Conservation (phyloP, 2,329 filamentous ascomycete genomes). For the Colletotrichum paranaense region DNA sequence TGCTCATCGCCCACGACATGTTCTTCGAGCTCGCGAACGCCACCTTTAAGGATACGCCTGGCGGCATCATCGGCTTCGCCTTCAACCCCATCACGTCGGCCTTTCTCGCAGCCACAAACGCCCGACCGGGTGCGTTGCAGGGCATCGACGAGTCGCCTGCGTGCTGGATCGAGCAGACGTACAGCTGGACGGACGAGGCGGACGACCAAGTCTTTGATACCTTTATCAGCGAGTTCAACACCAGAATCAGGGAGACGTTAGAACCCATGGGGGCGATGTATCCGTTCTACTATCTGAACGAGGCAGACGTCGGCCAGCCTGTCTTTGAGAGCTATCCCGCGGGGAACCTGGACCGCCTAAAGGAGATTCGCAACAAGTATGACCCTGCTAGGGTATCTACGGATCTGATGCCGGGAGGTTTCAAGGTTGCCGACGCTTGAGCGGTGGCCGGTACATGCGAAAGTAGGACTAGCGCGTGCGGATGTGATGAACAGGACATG, state of each 20-base stretch:
- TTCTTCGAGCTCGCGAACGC: not conserved
- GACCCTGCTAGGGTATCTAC: not conserved
- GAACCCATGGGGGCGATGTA: not conserved
- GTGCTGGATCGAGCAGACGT: not conserved
- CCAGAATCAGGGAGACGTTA: not conserved
- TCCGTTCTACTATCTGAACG: constrained; percentile 15
- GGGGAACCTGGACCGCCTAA: constrained; percentile 1
- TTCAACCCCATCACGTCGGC: constrained; percentile 10
- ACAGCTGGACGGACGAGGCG: constrained; percentile 3
- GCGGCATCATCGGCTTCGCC: not conserved
- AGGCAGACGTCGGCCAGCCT: constrained; percentile 7
- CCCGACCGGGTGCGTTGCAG: not conserved
- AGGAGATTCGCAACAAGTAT: not conserved
- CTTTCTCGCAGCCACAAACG: not conserved
- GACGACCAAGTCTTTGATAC: not conserved
- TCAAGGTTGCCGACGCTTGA: not conserved
- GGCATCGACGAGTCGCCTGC: constrained; percentile 1
- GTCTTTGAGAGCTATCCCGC: constrained; percentile 8
- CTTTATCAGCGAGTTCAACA: not conserved
- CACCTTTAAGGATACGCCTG: not conserved
- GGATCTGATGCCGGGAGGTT: not conserved
- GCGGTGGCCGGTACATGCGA: not conserved
- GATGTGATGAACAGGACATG: not conserved
- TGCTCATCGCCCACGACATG: constrained; percentile 1
- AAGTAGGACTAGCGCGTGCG: not conserved